phyloP scores from a whole-genome alignment of 2,329 filamentous ascomycete species.

The Sarocladium brachiariae region DNA sequence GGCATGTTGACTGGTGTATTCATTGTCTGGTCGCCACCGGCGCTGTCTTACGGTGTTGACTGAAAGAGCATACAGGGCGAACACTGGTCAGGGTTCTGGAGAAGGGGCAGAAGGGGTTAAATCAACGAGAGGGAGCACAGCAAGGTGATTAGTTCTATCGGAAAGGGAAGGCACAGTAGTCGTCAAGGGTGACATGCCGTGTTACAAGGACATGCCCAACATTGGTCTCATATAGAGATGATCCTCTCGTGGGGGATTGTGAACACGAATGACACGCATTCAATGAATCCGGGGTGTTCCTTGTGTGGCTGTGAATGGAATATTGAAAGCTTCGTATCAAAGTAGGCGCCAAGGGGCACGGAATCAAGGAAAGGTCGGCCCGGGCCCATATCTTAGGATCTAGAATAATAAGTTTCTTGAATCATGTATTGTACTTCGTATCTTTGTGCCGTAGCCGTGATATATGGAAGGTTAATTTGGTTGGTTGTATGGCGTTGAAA shows the following conservation, averaged over 20 bases:
- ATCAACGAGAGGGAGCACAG: not conserved
- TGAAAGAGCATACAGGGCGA: not conserved
- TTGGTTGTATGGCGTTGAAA: not conserved
- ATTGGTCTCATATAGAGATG: not conserved
- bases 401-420: no score
- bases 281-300: not conserved
- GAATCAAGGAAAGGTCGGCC: no score
- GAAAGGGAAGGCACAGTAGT: not conserved
- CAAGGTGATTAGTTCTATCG: not conserved
- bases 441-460: not conserved
- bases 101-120: not conserved
- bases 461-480: not conserved
- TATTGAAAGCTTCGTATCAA: no score
- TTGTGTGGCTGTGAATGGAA: not conserved
- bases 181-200: not conserved
- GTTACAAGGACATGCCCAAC: not conserved
- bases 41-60: not conserved
- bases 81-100: constrained; percentile 2
- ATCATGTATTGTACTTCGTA: no score
- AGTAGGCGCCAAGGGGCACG: no score
- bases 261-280: not conserved
- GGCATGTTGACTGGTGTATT: not conserved
- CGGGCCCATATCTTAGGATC: no score
- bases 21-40: not conserved
- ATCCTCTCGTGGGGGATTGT: not conserved